Evolutionary conservation across 352 stramenopile genomes (phyloP).

Genomic region (Phytophthora citrophthora): DNA sequence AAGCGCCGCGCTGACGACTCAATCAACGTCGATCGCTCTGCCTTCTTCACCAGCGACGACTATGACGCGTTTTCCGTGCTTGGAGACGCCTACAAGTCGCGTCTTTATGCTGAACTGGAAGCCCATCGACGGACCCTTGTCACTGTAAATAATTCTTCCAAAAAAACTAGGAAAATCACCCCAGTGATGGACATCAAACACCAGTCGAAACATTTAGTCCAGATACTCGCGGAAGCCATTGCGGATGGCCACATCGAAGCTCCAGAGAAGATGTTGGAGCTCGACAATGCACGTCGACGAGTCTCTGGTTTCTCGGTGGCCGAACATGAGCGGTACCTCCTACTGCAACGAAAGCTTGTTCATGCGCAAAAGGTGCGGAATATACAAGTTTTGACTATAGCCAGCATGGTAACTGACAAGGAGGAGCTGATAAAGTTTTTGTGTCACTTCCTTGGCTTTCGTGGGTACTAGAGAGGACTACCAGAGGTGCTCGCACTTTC

Average conservation of each 20-base stretch:
- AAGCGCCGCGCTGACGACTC: slow-evolving; percentile 39
- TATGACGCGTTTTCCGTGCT: slow-evolving; percentile 47
- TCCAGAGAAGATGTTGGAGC: slow-evolving; percentile 19
- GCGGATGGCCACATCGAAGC: slow-evolving; percentile 7
- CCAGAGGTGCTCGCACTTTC: slow-evolving; percentile 61
- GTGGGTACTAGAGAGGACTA: slow-evolving; percentile 50
- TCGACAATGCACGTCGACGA: slow-evolving; percentile 49
- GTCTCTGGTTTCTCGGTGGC: slow-evolving; percentile 54
- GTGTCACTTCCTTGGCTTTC: background rate
- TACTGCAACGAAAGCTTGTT: slow-evolving; percentile 49
- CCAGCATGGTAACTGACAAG: background rate
- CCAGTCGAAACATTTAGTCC: slow-evolving; percentile 39
- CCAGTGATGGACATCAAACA: background rate
- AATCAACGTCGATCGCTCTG: background rate
- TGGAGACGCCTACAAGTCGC: slow-evolving; percentile 29
- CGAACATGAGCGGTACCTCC: slow-evolving; percentile 61
- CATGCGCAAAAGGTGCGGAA: slow-evolving; percentile 49
- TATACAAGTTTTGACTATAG: slow-evolving; percentile 28
- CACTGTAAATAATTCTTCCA: slow-evolving; percentile 5
- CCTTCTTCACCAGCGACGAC: slow-evolving; percentile 47
- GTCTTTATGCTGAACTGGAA: slow-evolving; percentile 39
- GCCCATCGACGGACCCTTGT: slow-evolving; percentile 28
- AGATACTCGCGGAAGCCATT: slow-evolving; percentile 41
- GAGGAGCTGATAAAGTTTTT: slow-evolving; percentile 9
- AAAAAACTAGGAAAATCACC: background rate